Evolutionary conservation across 1,284 basidiomycete genomes (phyloP), one percentile per base, ranked within the genome.

Genomic region (Xanthoconium separans): DNA sequence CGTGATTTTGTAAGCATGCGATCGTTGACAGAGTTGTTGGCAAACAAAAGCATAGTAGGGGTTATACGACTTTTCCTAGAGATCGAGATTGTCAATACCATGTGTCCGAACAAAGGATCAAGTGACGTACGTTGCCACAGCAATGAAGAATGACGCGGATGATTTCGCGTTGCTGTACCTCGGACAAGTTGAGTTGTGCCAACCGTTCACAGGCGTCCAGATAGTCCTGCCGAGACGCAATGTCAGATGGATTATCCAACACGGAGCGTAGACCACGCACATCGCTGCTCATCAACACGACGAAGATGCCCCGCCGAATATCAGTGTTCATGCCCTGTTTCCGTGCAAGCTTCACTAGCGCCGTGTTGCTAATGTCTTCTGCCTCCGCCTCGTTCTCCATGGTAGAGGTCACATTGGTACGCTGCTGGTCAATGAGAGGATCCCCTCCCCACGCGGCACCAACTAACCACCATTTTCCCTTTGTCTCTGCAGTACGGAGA

Each of bases 321-420:
- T 98, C 95, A 0, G 96, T 98, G 69, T 99, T 99, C 96, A 99
- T 99, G 22, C 97, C 97, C 68, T 99, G 97, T 66, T 87, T 89
- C 58, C 86, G 80, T 1, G 96, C 96, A 13, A 98, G 78, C 58
- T 87, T 88, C 33, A 90, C 63, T 33, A 99, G 74, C 12, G 78
- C 74, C 47, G 78, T 81, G 53, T 82, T 44, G 76, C 70, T 60
- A 55, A 69, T 44, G 63, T 75, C 63, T 7, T 68, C 62, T 4
- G 56, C 59, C 10, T 65, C 57, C 39, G 55, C 57, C 27, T 60
- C 60, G 33, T 56, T 54, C 22, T 55, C 60, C 57, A 58, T 54
- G 54, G 60, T 61, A 55, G 70, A 54, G 20, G 65, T 51, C 40
- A 74, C 64, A 13, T 70, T 7, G 7, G 27, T 27, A 37, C n/a